These are phyloP conservation scores for Saturnispora hagleri DNA, from an alignment of 805 yeast species.

Conservation along the genomic window DNA sequence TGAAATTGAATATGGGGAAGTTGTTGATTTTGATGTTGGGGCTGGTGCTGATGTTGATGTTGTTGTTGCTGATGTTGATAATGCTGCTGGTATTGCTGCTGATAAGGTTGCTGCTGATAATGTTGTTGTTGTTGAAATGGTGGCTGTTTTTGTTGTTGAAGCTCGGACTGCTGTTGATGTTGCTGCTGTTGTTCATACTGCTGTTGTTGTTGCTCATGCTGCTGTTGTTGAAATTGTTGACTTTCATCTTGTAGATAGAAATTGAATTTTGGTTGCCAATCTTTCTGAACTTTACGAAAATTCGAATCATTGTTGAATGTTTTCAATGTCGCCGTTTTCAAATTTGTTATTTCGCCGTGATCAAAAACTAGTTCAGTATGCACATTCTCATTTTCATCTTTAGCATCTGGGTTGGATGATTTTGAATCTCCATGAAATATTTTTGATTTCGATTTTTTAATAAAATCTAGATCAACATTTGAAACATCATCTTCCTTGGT, in stretches of 20 bases:
- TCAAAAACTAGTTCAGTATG: not conserved
- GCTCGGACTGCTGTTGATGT: not conserved
- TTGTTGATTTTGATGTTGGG: not conserved
- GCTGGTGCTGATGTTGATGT: not conserved
- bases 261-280: slow-evolving; percentile 14
- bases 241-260: not conserved
- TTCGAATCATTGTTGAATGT: not conserved
- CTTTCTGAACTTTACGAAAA: slow-evolving; percentile 11
- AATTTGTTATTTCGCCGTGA: slow-evolving; percentile 1
- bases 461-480: slow-evolving; percentile 7
- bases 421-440: not conserved
- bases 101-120: not conserved
- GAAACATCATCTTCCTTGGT: slow-evolving; percentile 12
- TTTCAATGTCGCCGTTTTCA: not conserved
- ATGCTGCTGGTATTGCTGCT: not conserved
- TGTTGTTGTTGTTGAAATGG: not conserved
- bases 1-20: not conserved
- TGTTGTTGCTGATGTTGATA: not conserved
- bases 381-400: not conserved
- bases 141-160: not conserved
- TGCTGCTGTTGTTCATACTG: not conserved
- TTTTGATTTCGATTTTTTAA: not conserved
- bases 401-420: not conserved
- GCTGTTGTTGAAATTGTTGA: not conserved
- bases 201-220: not conserved